Evolutionary conservation across 306 rosid genomes (phyloP).

Genomic region (Medicago lupulina): DNA sequence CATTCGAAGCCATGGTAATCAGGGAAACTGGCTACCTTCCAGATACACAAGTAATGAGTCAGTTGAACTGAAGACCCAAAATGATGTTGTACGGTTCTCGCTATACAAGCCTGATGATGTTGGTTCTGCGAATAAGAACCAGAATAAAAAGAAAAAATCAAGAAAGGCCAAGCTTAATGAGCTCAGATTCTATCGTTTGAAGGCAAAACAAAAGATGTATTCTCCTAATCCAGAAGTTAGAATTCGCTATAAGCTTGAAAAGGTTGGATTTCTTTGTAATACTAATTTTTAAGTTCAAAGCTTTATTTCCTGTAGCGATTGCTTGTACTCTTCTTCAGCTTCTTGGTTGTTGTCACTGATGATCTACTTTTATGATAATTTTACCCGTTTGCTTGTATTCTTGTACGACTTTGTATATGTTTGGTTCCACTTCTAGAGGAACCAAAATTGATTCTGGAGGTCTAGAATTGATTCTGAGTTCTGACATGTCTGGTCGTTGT

Average conservation of each 20-base stretch:
- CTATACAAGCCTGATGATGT: slow-evolving; percentile 42
- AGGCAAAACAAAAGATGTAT: slow-evolving; percentile 85
- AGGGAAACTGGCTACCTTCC: slow-evolving; percentile 46
- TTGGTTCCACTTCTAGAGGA: too few species aligned
- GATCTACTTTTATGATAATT: slow-evolving; percentile 17
- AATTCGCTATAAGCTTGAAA: slow-evolving; percentile 81
- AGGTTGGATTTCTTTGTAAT: slow-evolving; percentile 53
- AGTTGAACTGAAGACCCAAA: slow-evolving; percentile 59
- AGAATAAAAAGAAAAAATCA: slow-evolving; percentile 40
- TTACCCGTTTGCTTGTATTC: not conserved
- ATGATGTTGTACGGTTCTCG: slow-evolving; percentile 66
- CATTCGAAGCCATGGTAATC: slow-evolving; percentile 32
- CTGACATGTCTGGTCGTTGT: too few species aligned
- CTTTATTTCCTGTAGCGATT: slow-evolving; percentile 22
- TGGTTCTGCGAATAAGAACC: slow-evolving; percentile 31
- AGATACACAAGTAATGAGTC: slow-evolving; percentile 62
- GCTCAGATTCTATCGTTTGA: slow-evolving; percentile 78
- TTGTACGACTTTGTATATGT: not conserved
- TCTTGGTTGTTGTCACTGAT: slow-evolving; percentile 14
- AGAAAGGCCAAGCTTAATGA: slow-evolving; percentile 61
- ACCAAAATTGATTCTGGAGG: too few species aligned
- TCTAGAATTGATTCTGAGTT: too few species aligned
- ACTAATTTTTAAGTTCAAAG: slow-evolving; percentile 4
- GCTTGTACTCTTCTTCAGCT: slow-evolving; percentile 32
- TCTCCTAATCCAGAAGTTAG: slow-evolving; percentile 93